Conservation (phyloP, 768 basidiomycete genomes). For the Mycena rebaudengoi region DNA sequence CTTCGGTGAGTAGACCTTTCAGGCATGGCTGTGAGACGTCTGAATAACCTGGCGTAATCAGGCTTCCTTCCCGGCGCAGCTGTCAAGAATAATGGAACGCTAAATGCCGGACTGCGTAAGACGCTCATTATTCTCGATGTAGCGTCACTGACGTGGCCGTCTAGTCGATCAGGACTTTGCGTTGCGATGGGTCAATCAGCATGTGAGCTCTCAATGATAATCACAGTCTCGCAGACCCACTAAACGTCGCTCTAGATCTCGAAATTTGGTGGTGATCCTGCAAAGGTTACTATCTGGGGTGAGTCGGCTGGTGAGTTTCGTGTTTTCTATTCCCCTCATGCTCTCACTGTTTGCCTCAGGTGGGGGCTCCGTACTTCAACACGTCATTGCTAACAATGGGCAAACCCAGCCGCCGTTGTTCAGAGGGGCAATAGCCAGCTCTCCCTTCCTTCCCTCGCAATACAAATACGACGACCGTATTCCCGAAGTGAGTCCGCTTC, state of each 20-base stretch:
- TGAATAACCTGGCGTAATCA: constrained; percentile 16
- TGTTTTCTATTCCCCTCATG: not conserved
- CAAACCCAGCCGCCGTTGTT: constrained; percentile 43
- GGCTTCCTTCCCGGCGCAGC: constrained; percentile 41
- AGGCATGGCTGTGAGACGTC: not conserved
- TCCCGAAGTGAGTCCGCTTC: constrained; percentile 28
- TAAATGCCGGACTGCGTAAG: constrained; percentile 42
- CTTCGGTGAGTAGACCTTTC: constrained; percentile 29
- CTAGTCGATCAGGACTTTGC: constrained; percentile 44
- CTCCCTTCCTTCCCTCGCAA: constrained; percentile 42
- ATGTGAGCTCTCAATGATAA: constrained; percentile 24
- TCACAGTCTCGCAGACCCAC: not conserved
- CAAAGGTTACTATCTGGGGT: constrained; percentile 36
- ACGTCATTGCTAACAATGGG: constrained; percentile 42
- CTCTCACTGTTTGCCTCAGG: constrained; percentile 22
- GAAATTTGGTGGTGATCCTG: constrained; percentile 33
- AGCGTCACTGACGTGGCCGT: not conserved
- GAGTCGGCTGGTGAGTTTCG: constrained; percentile 27
- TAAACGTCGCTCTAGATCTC: constrained; percentile 15
- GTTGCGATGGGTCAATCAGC: constrained; percentile 41
- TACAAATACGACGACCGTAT: constrained; percentile 42
- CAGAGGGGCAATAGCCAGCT: constrained; percentile 42
- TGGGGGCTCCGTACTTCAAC: constrained; percentile 45
- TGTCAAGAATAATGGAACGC: constrained; percentile 36
- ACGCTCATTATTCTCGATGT: not conserved